Evolutionary conservation across 805 yeast species (phyloP), one percentile per base, ranked within the genome.

Genomic region (Kodamaea kaohsiungensis): DNA sequence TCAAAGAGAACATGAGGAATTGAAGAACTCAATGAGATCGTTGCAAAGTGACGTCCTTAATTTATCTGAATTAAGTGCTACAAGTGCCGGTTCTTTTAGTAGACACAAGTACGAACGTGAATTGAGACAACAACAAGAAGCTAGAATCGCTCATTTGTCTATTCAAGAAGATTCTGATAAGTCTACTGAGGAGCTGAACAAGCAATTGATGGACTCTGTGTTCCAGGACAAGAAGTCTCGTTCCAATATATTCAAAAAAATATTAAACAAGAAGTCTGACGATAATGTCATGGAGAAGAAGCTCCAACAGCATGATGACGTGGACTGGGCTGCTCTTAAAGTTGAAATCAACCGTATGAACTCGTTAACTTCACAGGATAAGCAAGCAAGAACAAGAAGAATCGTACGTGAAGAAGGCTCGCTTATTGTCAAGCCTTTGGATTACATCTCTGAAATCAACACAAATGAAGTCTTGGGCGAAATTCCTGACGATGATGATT

Each of bases 51-150:
- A 76, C 56, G 80, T 76, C 4, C 69, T 76, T 53, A 76, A 75
- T 52, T 63, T 75, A 52, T 86, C 91, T 37, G 95, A 89, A 66
- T 80, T 88, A 57, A 88, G 95, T 71, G 96, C 96, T 3, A 88
- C 96, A 0, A 87, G 95, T 58, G 96, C 96, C 1, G 96, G 96
- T 0, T 88, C 96, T 30, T 84, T 85, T 55, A 84, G 86, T 46
- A 80, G 96, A 63, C 96, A 90, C 66, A 87, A 81, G 61, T 77
- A 74, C 64, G 85, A 85, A 37, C 66, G 61, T 45, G 73, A 70
- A 16, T 51, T 62, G 22, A 59, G 57, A 18, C 59, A 56, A 12
- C 63, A 61, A 12, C 65, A 62, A 25, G 69, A 66, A 46, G 17
- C 59, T 2, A 60, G 65, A 40, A 45, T 71, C 52, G 54, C 48